These are phyloP conservation scores for Neurospora sp. DNA, from an alignment of 495 filamentous ascomycete genomes.

Conservation along the genomic window DNA sequence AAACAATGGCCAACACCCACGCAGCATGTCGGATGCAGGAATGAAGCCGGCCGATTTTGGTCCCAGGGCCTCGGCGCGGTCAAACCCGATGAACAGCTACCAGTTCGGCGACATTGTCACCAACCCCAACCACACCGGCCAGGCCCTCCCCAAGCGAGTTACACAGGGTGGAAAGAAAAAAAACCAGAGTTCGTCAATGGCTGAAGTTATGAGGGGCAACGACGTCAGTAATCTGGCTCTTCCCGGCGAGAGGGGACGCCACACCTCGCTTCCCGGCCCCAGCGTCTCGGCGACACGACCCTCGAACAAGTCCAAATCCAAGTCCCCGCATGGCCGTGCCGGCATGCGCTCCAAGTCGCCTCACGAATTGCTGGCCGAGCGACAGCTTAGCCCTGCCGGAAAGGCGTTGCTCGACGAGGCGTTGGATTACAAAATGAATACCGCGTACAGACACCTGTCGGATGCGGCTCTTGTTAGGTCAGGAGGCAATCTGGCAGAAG, in stretches of 20 bases:
- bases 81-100: constrained; percentile 37
- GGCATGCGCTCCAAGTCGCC: constrained; percentile 53
- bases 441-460: constrained; percentile 52
- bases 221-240: constrained; percentile 34
- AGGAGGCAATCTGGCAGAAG: constrained; percentile 42
- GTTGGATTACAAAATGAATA: constrained; percentile 46
- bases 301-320: constrained; percentile 54
- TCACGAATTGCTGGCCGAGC: constrained; percentile 27
- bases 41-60: constrained; percentile 32
- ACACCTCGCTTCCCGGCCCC: constrained; percentile 35
- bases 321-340: constrained; percentile 46
- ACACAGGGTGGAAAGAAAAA: constrained; percentile 31
- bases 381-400: constrained; percentile 27
- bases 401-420: constrained; percentile 39
- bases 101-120: constrained; percentile 44
- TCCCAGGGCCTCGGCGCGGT: constrained; percentile 20
- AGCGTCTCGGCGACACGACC: constrained; percentile 22
- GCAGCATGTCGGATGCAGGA: constrained; percentile 44
- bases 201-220: constrained; percentile 36
- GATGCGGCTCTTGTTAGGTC: constrained; percentile 51
- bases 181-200: constrained; percentile 32
- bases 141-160: constrained; percentile 31
- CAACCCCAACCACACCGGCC: constrained; percentile 36
- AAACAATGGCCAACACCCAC: constrained; percentile 22
- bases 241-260: constrained; percentile 32